Base-by-base conservation (phyloP, 805 yeast genomes). In the Torulaspora quercuum region DNA sequence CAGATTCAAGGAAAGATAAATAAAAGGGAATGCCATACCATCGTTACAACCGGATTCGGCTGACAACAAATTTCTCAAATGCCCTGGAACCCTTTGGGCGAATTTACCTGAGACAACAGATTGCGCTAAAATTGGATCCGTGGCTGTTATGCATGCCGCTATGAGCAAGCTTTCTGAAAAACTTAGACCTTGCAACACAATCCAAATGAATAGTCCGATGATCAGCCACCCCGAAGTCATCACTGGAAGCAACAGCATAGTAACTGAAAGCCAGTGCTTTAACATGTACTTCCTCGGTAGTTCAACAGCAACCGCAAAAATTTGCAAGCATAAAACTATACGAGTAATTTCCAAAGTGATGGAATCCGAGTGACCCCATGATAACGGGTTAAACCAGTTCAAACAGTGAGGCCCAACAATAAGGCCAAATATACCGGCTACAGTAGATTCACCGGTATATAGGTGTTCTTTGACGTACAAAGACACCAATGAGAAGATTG, bases 11-110 rank as follows among this genome's bases (percentile, higher is more conserved):
- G 92, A 78, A 26, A 89, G 55, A 60, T 63, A 71, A 70, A 85
- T 83, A 55, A 88, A 88, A 0, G 97, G 97, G 55, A 85, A 88
- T 0, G 96, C 96, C 92, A 88, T 82, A 28, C 97, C 97, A 55
- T 88, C 97, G 60, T 88, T 88, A 57, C 95, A 88, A 59, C 95
- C 95, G 3, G 63, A 58, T 51, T 86, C 95, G 0, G 95, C 95
- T 19, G 89, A 76, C 16, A 89, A 66, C 30, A 88, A 63, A 53
- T 87, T 83, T 49, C 95, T 71, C 63, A 88, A 69, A 62, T 88
- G 96, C n/a, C 94, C 95, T 1, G 95, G 95, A 11, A 88, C 95
- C 37, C 95, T 74, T 53, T 76, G 76, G 9, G 95, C 95, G 58
- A 88, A 88, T 56, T 85, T 84, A 48, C 95, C 95, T 11, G 64